Conservation (phyloP, 371 early-diverging fungal species). For the Funneliformis caledonium region DNA sequence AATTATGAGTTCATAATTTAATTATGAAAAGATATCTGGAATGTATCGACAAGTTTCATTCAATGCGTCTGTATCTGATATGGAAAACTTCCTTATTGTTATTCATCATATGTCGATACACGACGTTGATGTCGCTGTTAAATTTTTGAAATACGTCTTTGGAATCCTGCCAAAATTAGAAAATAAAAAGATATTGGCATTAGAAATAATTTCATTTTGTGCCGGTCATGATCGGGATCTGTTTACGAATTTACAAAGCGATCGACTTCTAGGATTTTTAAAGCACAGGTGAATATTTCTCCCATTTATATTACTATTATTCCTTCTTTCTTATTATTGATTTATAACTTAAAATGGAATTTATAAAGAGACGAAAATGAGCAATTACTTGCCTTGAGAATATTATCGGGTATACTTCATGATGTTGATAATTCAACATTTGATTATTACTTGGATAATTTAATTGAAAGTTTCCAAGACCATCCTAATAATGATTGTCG, state of each 20-base stretch:
- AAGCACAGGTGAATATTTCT: constrained; percentile 3
- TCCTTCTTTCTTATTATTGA: neutral
- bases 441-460: neutral
- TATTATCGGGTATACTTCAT: neutral
- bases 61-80: neutral
- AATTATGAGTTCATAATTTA: neutral
- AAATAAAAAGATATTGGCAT: constrained; percentile 3
- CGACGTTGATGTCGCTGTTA: neutral
- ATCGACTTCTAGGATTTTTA: neutral
- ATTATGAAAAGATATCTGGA: neutral
- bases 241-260: constrained; percentile 7
- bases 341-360: neutral
- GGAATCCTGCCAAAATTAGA: neutral
- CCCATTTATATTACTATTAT: neutral
- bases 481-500: constrained; percentile 18
- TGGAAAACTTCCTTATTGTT: constrained; percentile 4
- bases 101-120: constrained; percentile 21
- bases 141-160: neutral
- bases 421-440: neutral
- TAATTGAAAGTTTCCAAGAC: constrained; percentile 7
- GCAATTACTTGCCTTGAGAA: constrained; percentile 12
- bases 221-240: constrained; percentile 6
- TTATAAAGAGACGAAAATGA: neutral
- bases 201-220: constrained; percentile 15
- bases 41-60: neutral